Percentiles rank a stretch among this genome's conserved stretches.
phyloP scores from a whole-genome alignment of 345 rosid species.

The Brassica rapa region DNA sequence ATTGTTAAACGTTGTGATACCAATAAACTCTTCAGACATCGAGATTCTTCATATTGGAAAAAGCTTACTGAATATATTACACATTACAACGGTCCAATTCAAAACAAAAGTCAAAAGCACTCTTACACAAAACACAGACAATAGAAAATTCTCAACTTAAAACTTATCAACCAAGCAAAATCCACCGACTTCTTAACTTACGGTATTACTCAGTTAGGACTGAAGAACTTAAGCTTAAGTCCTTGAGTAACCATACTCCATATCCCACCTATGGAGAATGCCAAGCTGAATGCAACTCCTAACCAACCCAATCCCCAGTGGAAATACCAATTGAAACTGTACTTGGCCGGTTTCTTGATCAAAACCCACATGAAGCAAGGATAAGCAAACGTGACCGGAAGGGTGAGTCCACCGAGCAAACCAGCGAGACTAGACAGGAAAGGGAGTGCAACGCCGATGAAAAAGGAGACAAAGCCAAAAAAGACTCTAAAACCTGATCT shows the following conservation, averaged over 20 bases:
- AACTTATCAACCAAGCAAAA: neutral
- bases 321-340: neutral
- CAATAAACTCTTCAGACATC: neutral
- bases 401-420: neutral
- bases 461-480: neutral
- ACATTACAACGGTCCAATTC: neutral
- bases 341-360: neutral
- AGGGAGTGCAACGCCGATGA: neutral
- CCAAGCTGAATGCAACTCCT: neutral
- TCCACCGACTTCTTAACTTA: neutral
- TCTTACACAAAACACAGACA: neutral
- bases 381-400: neutral
- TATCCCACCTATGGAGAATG: neutral
- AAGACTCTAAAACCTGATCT: neutral
- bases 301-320: neutral
- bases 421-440: neutral
- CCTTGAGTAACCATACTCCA: neutral
- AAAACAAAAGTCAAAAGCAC: neutral
- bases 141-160: neutral
- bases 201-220: neutral
- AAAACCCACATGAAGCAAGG: neutral
- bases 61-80: neutral
- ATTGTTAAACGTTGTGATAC: neutral
- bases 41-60: neutral
- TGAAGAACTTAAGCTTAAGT: neutral